Evolutionary conservation across 352 stramenopile genomes (phyloP).

Genomic region (Pythium rishiriense): DNA sequence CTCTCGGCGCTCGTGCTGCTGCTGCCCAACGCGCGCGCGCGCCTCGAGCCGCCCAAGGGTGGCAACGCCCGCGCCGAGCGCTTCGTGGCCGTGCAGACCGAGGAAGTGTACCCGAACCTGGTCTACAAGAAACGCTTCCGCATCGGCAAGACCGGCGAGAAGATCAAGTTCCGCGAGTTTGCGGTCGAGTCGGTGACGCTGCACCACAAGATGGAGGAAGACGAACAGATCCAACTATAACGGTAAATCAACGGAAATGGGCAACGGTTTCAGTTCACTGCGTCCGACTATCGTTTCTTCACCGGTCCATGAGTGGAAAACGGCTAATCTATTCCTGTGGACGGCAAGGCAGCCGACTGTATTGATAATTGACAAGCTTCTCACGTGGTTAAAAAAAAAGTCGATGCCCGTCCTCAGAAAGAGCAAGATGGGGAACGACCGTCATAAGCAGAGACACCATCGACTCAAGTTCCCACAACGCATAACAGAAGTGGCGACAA

Average conservation of each 20-base stretch:
- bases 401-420: too few species aligned
- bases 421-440: too few species aligned
- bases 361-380: too few species aligned
- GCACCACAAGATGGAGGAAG: slow-evolving; percentile 47
- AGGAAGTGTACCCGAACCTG: slow-evolving; percentile 66
- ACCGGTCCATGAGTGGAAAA: too few species aligned
- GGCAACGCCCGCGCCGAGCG: slow-evolving; percentile 50
- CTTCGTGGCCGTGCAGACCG: slow-evolving; percentile 72
- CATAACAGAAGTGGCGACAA: too few species aligned
- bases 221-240: slow-evolving; percentile 1
- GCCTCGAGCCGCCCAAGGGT: slow-evolving; percentile 47
- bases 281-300: too few species aligned
- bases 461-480: too few species aligned
- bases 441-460: too few species aligned
- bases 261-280: background rate
- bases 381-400: too few species aligned
- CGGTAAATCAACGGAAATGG: background rate
- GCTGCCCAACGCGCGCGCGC: slow-evolving; percentile 50
- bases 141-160: slow-evolving; percentile 57
- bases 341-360: too few species aligned
- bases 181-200: slow-evolving; percentile 63
- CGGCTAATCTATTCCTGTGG: too few species aligned
- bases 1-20: slow-evolving; percentile 59
- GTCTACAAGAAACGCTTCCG: slow-evolving; percentile 74
- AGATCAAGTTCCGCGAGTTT: slow-evolving; percentile 69